Evolutionary conservation across 2,329 filamentous ascomycete species (phyloP), one percentile per base, ranked within the genome.

Genomic region (Colletotrichum cereale): DNA sequence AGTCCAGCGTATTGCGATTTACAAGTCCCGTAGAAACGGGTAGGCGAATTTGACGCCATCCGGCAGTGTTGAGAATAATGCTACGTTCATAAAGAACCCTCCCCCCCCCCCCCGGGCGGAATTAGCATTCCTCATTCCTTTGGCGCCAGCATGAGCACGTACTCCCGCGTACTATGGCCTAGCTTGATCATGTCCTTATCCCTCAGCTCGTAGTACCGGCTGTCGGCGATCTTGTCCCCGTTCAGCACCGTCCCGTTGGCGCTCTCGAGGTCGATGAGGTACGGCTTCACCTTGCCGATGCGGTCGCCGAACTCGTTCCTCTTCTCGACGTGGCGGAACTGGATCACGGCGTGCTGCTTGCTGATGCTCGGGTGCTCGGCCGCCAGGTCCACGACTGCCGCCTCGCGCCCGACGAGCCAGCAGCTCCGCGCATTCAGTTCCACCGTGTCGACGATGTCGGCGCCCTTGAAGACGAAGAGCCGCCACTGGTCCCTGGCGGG

Each of bases 301-400:
- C 91, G 93, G 79, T 98, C 95, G 29, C 95, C 95, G 79, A 89
- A 97, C 82, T 98, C 94, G 76, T 97, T 94, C 73, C 89, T 89
- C 82, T 92, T 95, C 77, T 94, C 93, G 26, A 92, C 89, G 78
- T 94, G 91, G 47, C 96, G 90, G 78, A 99, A 99, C 80, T 99
- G 96, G 53, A 99, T 88, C 11, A 95, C 96, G 0, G 96, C 96
- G 80, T 99, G 96, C 82, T 99, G 96, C 81, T 97, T 97, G 80
- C 94, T 97, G 77, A 95, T 91, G 81, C 94, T 98, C 0, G 95
- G 95, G 79, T 99, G 96, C 78, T 97, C 94, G 10, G 97, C 89
- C 2, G 90, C 85, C 68, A 97, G 85, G 79, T 99, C 96, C 2
- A 93, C 94, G 4, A 99, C 92, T 6, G 91, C 84, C 64, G 88